Evolutionary conservation across 2,329 filamentous ascomycete species (phyloP), one percentile per base, ranked within the genome.

Genomic region (Eutypella sp.): DNA sequence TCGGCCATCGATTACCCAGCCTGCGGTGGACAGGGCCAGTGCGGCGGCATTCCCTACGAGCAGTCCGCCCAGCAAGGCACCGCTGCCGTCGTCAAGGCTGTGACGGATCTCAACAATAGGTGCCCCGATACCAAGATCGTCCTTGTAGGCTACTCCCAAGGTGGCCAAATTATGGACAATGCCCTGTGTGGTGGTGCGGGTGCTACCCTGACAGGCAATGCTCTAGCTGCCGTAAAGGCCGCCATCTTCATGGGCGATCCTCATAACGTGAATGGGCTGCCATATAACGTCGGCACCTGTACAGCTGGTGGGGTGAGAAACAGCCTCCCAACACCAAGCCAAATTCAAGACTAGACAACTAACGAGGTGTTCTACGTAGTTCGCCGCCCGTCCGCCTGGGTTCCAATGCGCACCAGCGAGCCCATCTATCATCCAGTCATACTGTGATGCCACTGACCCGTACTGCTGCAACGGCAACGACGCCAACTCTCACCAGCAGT

Each of bases 391-490:
- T 4, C 73, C 78, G 0, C 56, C 68, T 4, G 78, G 79, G 22
- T 84, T 81, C 62, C 65, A 64, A 38, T 85, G 81, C 66, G 65
- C 70, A 1, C 73, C 78, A 9, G 71, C 69, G 19, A 71, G 63
- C 49, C 58, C 64, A 7, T 57, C 53, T 58, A 80, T 78, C 56
- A 78, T 85, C 54, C 68, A 82, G 65, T 80, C 78, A 4, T 85
- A 85, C 70, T 85, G 82, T 61, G 82, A 86, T 54, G 66, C 74
- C 4, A 57, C 75, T 3, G 82, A 85, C 51, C 81, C 81, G 0
- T 85, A 82, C 66, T 85, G 82, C 72, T 85, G 80, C 64, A 81
- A 75, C 36, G 82, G 82, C 41, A 81, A 73, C 55, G 71, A 84
- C 48, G 69, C 73, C 22, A 74, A 76, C 55, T 71, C 75, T 6